Percentiles rank a stretch among this genome's conserved stretches.
Evolutionary conservation across 148 eudicot genomes (phyloP).

Genomic region (Rhododendron williamsianum): DNA sequence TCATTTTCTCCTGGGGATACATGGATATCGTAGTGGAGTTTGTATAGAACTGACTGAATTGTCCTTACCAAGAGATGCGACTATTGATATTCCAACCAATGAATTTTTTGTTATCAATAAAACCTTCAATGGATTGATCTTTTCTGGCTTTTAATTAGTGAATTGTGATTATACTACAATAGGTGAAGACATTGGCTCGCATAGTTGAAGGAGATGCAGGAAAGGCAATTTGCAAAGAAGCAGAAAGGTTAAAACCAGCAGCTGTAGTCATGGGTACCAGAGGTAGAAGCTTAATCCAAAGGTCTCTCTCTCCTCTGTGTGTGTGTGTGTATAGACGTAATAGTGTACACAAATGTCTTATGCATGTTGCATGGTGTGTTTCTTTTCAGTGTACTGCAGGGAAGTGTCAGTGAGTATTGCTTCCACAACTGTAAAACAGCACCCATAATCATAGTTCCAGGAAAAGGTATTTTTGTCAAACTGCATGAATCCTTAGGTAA

Average conservation of each 20-base stretch:
- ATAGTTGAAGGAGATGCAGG: slow-evolving; percentile 91
- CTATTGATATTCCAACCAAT: not conserved
- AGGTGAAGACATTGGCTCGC: slow-evolving; percentile 73
- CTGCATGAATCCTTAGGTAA: slow-evolving; percentile 6
- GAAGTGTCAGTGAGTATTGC: slow-evolving; percentile 90
- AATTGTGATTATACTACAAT: not conserved
- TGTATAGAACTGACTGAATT: not conserved
- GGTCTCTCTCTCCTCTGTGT: slow-evolving; percentile 29
- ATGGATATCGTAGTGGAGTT: not conserved
- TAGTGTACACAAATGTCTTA: not conserved
- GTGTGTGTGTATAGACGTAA: not conserved
- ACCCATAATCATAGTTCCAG: slow-evolving; percentile 81
- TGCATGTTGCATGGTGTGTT: not conserved
- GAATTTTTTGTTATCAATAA: not conserved
- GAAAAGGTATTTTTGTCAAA: slow-evolving; percentile 49
- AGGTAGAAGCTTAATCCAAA: slow-evolving; percentile 76
- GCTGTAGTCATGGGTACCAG: slow-evolving; percentile 85
- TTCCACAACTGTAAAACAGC: slow-evolving; percentile 83
- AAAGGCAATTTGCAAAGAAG: slow-evolving; percentile 80
- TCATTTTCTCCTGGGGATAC: not conserved
- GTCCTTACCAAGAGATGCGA: not conserved
- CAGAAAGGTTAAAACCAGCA: slow-evolving; percentile 76
- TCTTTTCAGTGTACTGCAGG: slow-evolving; percentile 66
- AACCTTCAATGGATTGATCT: not conserved
- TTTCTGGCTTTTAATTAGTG: not conserved